Base-by-base conservation (phyloP, 2,329 filamentous ascomycete species). In the Colletotrichum lindemuthianum region DNA sequence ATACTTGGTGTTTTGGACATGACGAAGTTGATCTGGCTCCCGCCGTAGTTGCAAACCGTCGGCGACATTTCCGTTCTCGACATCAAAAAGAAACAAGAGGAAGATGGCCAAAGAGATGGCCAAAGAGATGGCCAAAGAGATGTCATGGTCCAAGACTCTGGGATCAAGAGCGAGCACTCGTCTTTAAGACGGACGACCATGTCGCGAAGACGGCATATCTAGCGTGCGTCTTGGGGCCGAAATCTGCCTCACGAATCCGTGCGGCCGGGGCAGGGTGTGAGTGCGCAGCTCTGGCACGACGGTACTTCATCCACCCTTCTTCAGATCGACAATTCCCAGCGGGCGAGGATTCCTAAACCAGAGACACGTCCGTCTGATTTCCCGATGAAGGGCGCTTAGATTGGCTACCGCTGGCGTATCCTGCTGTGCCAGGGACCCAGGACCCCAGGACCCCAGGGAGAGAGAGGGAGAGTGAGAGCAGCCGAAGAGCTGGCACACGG, bases 1-100 rank as follows among this genome's bases (percentile, higher is more conserved):
- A 55, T 44, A 9, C 33, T 50, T 12, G 61, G 49, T 32, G 37
- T 15, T n/a, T 3, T 37, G n/a, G 57, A 32, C 53, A 66, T 50
- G 49, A 54, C n/a, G 53, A 66, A 64, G 59, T 45, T 66, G 52
- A 59, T 64, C 44, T 66, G 48, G 47, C 48, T 54, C 16, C 48
- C 54, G 43, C 58, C 47, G 40, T 40, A 41, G 24, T 36, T 48
- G 47, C 32, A 33, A 8, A 52, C 24, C 7, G 41, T 41, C 3
- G 48, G 43, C 13, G 48, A 13, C 60, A 63, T 63, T 24, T 59
- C 37, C 10, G 34, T 33, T 45, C 12, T n/a, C 9, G 39, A 52
- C 40, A 9, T 15, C 5, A 6, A 58, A 34, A 15, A n/a, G 13
- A 61, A 8, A 43, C 12, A 34, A 8, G 13, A 8, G n/a, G 15